These are phyloP conservation scores for Lepiota venenata DNA, from an alignment of 768 basidiomycete species.

Conservation along the genomic window DNA sequence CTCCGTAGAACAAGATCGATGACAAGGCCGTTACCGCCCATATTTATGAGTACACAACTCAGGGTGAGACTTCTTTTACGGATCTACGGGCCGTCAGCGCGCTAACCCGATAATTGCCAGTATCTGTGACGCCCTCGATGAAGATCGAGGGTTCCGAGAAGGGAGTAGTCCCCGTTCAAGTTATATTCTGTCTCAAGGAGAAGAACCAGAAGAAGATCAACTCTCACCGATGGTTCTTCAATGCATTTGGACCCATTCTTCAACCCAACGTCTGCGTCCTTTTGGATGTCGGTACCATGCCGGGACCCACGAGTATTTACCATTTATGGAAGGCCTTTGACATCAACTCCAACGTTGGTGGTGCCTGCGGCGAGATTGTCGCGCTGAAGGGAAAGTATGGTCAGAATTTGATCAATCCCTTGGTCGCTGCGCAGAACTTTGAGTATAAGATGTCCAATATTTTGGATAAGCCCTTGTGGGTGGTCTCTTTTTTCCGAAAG, in stretches of 20 bases:
- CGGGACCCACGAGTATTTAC: constrained; percentile 86
- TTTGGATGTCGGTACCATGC: constrained; percentile 80
- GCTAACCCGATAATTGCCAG: constrained; percentile 29
- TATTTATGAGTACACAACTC: constrained; percentile 93
- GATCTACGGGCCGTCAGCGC: neutral
- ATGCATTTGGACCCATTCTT: constrained; percentile 79
- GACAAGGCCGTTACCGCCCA: constrained; percentile 83
- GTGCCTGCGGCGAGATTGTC: constrained; percentile 96
- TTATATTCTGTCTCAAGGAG: constrained; percentile 91
- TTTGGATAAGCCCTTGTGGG: constrained; percentile 79
- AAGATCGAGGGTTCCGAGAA: constrained; percentile 79
- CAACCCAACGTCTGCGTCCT: constrained; percentile 91
- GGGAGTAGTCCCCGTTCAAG: constrained; percentile 83
- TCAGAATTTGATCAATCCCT: constrained; percentile 75
- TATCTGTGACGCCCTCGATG: constrained; percentile 77
- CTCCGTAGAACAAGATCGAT: constrained; percentile 66
- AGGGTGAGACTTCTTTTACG: constrained; percentile 48
- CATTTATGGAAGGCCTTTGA: constrained; percentile 96
- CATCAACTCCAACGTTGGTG: constrained; percentile 86
- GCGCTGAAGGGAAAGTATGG: constrained; percentile 87
- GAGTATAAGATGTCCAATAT: constrained; percentile 96
- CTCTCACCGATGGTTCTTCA: constrained; percentile 94
- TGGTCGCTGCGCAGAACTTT: constrained; percentile 78
- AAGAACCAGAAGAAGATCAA: constrained; percentile 97
- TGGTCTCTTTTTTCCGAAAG: constrained; percentile 14